A percentile compares a stretch with the other conserved stretches of the same genome.
Evolutionary conservation across 495 filamentous ascomycete genomes (phyloP).

Genomic region (Penicillium lividum): DNA sequence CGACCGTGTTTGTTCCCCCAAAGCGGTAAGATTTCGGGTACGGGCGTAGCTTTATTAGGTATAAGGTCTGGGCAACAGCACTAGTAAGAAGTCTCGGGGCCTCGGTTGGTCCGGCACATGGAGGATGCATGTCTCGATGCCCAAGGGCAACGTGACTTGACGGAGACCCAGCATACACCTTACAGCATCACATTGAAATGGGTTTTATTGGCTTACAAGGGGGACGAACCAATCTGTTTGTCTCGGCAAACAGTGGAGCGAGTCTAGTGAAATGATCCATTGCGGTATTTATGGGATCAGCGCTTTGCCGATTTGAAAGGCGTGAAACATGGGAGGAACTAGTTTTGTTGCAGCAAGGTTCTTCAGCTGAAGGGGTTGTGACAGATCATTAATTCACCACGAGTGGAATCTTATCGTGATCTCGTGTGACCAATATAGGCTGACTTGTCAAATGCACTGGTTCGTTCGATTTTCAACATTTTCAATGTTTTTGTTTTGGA

Average conservation of each 20-base stretch:
- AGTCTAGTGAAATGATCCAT: not conserved
- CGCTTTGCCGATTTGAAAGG: not conserved
- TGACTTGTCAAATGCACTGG: not conserved
- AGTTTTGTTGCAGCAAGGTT: not conserved
- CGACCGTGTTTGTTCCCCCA: slow-evolving; percentile 1
- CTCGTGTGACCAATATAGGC: slow-evolving; percentile 1
- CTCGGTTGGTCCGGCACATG: not conserved
- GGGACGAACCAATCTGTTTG: not conserved
- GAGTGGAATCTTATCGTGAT: not conserved
- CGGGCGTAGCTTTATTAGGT: slow-evolving; percentile 4
- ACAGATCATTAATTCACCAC: not conserved
- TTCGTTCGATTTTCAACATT: not conserved
- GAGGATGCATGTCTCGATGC: slow-evolving; percentile 9
- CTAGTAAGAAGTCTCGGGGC: too few species aligned
- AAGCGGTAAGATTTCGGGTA: not conserved
- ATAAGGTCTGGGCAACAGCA: not conserved
- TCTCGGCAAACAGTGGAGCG: not conserved
- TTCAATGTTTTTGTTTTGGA: not conserved
- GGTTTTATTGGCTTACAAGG: not conserved
- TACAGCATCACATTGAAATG: not conserved
- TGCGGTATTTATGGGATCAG: not conserved
- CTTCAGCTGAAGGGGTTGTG: not conserved
- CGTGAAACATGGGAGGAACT: not conserved
- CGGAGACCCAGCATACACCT: not conserved
- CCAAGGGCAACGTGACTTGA: not conserved